Evolutionary conservation across 495 filamentous ascomycete species (phyloP), one percentile per base, ranked within the genome.

Genomic region (Talaromyces borbonicus): DNA sequence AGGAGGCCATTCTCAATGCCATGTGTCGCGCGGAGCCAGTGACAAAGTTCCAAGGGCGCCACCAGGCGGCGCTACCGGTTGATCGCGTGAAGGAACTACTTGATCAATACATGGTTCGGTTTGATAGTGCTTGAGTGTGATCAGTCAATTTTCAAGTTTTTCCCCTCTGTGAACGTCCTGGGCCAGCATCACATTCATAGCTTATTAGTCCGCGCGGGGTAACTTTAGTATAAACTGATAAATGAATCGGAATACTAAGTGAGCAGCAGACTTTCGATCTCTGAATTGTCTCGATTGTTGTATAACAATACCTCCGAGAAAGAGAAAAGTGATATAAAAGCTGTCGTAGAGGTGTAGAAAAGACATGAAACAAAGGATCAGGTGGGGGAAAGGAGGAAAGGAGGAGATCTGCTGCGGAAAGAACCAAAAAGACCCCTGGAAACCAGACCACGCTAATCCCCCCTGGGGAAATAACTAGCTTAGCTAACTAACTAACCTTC

Each of bases 311-410:
- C n/a, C n/a, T n/a, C n/a, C n/a, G n/a, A n/a, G n/a, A n/a, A n/a
- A n/a, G n/a, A n/a, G n/a, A n/a, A n/a, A n/a, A n/a, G n/a, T n/a
- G n/a, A n/a, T n/a, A n/a, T n/a, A n/a, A n/a, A n/a, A n/a, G n/a
- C 26, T 29, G 26, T 29, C 26, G 26, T 29, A 29, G 11, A 29
- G 19, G 18, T 8, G 19, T 11, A 9, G 8, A 15, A 2, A 11
- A 0, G 22, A 12, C 19, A 16, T 20, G 16, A 37, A 20, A 11
- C 26, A 38, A 18, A 6, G 35, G 22, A 22, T 62, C 79, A 81
- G 43, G 85, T 52, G 30, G 78, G 81, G 53, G 79, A 38, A 38
- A 20, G 19, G 35, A 20, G 35, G 35, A 38, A 38, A 20, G 35
- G 9, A 11, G 35, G 35, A 38, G 35, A 38, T 38, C 35, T 38